Evolutionary conservation across 345 rosid species (phyloP).

Genomic region (Anacardium occidentale): DNA sequence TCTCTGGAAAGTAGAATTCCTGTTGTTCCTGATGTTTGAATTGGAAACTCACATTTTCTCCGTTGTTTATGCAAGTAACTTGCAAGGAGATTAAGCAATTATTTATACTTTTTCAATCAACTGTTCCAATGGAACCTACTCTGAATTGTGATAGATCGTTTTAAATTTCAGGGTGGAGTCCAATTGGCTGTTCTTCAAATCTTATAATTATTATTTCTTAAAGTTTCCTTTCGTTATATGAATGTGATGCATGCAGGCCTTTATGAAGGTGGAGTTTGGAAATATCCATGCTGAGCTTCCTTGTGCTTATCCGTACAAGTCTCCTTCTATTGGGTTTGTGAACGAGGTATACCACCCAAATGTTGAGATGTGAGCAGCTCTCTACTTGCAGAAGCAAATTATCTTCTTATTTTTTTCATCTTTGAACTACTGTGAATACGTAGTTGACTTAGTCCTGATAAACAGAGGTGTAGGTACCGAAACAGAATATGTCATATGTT

Average conservation of each 20-base stretch:
- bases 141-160: background rate
- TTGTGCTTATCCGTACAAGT: constrained; percentile 73
- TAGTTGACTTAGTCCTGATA: background rate
- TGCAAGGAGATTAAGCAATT: background rate
- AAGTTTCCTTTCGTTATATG: background rate
- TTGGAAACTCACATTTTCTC: background rate
- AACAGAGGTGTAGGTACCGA: no score
- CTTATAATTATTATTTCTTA: background rate
- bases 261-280: constrained; percentile 76
- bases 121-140: background rate
- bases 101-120: background rate
- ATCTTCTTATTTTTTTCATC: background rate
- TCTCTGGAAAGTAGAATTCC: background rate
- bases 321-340: constrained; percentile 70
- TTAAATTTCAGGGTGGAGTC: background rate
- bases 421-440: background rate
- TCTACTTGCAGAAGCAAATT: constrained; percentile 10
- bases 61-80: constrained; percentile 1
- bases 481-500: no score
- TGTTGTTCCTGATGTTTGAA: background rate
- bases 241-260: constrained; percentile 43
- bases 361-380: constrained; percentile 60
- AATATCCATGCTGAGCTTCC: constrained; percentile 71
- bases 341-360: constrained; percentile 79
- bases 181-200: background rate